Evolutionary conservation across 2,329 filamentous ascomycete genomes (phyloP).

Genomic region (Tolypocladium paradoxum): DNA sequence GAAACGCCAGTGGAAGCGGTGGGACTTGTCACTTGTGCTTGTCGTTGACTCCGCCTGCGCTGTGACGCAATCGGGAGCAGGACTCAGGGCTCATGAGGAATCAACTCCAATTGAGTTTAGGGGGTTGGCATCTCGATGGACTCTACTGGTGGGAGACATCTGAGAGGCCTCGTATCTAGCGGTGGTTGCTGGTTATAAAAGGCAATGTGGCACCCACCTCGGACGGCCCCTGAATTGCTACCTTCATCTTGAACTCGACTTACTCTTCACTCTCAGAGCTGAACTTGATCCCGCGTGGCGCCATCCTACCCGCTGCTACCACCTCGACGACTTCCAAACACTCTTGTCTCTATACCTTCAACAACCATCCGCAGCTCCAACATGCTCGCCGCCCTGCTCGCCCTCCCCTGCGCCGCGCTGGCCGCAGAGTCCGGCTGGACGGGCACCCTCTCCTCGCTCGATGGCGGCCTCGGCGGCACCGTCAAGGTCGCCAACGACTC

Average conservation of each 20-base stretch:
- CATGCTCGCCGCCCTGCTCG: not conserved
- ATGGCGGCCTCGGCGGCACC: constrained; percentile 14
- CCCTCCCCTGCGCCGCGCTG: constrained; percentile 3
- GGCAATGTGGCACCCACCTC: not conserved
- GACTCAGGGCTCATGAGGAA: not conserved
- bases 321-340: not conserved
- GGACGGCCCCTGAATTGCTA: not conserved
- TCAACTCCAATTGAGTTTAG: not conserved
- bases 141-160: not conserved
- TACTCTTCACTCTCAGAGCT: not conserved
- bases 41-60: not conserved
- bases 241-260: not conserved
- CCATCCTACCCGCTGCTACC: not conserved
- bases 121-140: not conserved
- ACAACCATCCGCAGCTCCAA: not conserved
- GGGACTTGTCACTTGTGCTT: not conserved
- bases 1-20: no score
- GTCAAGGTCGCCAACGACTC: constrained; percentile 11
- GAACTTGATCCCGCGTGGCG: not conserved
- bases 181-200: not conserved
- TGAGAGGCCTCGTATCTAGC: not conserved
- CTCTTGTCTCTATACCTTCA: not conserved
- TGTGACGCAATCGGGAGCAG: not conserved
- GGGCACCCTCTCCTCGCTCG: constrained; percentile 10
- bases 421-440: constrained; percentile 8